Conservation (phyloP, 2,329 filamentous ascomycete species). For the Sporothrix brasiliensis region DNA sequence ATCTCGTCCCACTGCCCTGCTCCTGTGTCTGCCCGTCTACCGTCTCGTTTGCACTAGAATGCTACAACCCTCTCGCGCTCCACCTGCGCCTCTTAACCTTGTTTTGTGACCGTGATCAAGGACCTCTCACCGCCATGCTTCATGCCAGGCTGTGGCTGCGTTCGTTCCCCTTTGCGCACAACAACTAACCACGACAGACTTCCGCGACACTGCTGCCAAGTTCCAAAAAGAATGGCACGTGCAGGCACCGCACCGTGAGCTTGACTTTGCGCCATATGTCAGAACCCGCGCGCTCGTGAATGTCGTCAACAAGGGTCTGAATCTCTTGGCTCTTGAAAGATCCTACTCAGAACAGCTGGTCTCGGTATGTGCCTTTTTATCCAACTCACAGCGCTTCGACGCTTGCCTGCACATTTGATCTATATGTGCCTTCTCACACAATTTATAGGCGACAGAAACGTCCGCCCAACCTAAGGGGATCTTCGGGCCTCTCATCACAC, state of each 20-base stretch:
- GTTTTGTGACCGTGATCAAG: background rate
- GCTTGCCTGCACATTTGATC: too few species aligned
- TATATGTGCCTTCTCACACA: slow-evolving; percentile 41
- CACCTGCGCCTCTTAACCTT: background rate
- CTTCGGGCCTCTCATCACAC: slow-evolving; percentile 58
- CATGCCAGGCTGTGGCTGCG: background rate
- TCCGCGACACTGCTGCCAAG: slow-evolving; percentile 67
- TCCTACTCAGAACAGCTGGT: slow-evolving; percentile 48
- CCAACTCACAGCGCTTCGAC: background rate
- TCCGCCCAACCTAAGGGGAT: slow-evolving; percentile 56
- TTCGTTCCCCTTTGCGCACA: slow-evolving; percentile 3
- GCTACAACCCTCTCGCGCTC: background rate
- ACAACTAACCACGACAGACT: slow-evolving; percentile 53
- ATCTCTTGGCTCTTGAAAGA: slow-evolving; percentile 63
- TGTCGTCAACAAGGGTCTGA: slow-evolving; percentile 64
- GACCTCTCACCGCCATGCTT: background rate
- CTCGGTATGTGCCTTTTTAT: slow-evolving; percentile 47
- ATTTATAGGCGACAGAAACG: slow-evolving; percentile 50
- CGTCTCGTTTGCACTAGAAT: too few species aligned
- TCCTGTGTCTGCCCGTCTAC: slow-evolving; percentile 2
- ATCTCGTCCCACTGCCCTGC: slow-evolving; percentile 23
- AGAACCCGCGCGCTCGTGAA: slow-evolving; percentile 66
- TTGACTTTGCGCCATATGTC: slow-evolving; percentile 67
- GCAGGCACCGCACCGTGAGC: slow-evolving; percentile 62
- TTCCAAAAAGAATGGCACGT: slow-evolving; percentile 71